A percentile compares a stretch with the other conserved stretches of the same genome.
Conservation (phyloP, 164 flowering plant genomes). For the Sextonia rubra region DNA sequence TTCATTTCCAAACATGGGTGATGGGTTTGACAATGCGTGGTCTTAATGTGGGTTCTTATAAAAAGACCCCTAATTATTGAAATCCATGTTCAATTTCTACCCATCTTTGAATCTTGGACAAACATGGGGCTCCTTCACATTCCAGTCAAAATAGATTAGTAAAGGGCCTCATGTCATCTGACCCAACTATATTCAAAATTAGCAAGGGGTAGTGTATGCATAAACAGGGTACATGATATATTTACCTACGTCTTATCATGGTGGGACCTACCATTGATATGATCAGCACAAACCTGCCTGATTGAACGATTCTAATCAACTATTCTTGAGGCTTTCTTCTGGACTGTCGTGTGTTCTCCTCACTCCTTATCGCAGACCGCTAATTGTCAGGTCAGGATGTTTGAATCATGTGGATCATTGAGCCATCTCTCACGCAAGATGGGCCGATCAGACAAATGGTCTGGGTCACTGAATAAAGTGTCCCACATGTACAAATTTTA, state of each 20-base stretch:
- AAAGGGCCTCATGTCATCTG: not conserved
- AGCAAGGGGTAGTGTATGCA: too few relatives aligned
- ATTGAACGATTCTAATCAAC: too few relatives aligned
- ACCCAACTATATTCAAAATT: too few relatives aligned
- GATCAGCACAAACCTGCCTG: not conserved
- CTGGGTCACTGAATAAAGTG: too few relatives aligned
- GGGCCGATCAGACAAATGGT: too few relatives aligned
- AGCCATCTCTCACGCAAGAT: too few relatives aligned
- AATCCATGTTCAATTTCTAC: constrained; percentile 15
- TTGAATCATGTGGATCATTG: too few relatives aligned
- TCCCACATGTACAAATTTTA: too few relatives aligned
- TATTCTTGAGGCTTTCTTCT: too few relatives aligned
- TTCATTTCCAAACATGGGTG: constrained; percentile 4
- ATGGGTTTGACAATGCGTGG: not conserved
- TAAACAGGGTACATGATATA: not conserved
- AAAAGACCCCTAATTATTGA: constrained; percentile 11
- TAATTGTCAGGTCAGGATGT: too few relatives aligned
- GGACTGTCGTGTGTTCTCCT: too few relatives aligned
- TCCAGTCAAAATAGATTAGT: not conserved
- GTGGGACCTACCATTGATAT: not conserved
- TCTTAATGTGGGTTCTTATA: not conserved
- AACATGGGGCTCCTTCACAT: constrained; percentile 2
- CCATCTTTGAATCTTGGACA: constrained; percentile 14
- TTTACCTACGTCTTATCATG: not conserved
- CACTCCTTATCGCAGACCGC: too few relatives aligned